phyloP scores from a whole-genome alignment of 495 filamentous ascomycete species.

The Neurospora terricola region DNA sequence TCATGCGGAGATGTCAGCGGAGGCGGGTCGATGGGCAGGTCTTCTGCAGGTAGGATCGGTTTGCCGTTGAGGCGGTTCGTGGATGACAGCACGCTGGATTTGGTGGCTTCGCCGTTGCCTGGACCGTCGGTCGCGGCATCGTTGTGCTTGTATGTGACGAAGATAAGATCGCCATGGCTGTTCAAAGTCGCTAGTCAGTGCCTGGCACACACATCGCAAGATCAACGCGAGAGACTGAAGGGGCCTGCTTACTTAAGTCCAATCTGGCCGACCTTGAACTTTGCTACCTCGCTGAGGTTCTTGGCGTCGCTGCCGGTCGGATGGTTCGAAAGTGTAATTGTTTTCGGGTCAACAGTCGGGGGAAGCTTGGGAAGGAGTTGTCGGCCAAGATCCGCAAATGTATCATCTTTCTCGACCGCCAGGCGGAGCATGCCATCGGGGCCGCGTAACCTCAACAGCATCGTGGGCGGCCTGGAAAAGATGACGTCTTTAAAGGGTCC shows the following conservation, averaged over 20 bases:
- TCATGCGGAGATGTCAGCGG: slow-evolving; percentile 48
- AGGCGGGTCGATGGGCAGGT: slow-evolving; percentile 49
- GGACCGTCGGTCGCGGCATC: slow-evolving; percentile 20
- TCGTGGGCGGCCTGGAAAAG: slow-evolving; percentile 19
- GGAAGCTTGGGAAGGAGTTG: slow-evolving; percentile 40
- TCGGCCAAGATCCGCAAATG: slow-evolving; percentile 40
- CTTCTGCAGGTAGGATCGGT: slow-evolving; percentile 59
- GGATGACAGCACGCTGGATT: slow-evolving; percentile 27
- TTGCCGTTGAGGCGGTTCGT: slow-evolving; percentile 67
- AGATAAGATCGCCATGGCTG: slow-evolving; percentile 88
- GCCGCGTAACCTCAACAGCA: slow-evolving; percentile 60
- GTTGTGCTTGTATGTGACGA: slow-evolving; percentile 60
- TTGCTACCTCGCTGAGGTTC: slow-evolving; percentile 53
- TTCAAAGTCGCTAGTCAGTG: slow-evolving; percentile 5
- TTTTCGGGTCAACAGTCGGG: slow-evolving; percentile 56
- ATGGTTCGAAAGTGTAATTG: slow-evolving; percentile 70
- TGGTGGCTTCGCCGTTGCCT: slow-evolving; percentile 28
- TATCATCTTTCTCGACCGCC: slow-evolving; percentile 47
- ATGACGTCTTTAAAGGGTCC: background rate
- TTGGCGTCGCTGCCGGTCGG: slow-evolving; percentile 67
- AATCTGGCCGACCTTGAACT: slow-evolving; percentile 57
- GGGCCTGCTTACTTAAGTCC: slow-evolving; percentile 51
- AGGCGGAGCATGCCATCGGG: slow-evolving; percentile 65
- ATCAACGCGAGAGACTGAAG: background rate
- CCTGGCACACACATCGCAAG: background rate